phyloP scores from a whole-genome alignment of 1,139 yeast species.

The Geotrichum citri-aurantii region DNA sequence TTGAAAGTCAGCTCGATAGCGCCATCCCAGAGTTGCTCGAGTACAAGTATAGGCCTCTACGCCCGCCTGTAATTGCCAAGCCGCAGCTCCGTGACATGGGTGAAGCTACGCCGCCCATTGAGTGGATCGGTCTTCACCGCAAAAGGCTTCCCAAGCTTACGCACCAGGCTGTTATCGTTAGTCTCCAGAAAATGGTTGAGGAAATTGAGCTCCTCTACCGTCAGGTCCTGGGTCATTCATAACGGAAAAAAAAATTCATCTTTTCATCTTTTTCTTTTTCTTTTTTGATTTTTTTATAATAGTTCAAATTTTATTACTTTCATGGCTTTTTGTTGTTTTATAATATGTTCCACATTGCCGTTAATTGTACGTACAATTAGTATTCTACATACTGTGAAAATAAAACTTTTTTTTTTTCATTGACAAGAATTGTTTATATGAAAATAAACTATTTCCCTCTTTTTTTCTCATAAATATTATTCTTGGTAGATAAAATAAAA shows the following conservation, averaged over 20 bases:
- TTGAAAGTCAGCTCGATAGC: slow-evolving; percentile 16
- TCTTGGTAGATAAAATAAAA: too few species aligned
- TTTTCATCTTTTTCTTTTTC: neutral
- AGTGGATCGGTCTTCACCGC: slow-evolving; percentile 94
- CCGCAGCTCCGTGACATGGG: slow-evolving; percentile 90
- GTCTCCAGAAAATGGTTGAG: slow-evolving; percentile 65
- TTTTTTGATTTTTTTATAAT: neutral
- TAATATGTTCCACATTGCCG: too few species aligned
- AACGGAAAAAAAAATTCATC: neutral
- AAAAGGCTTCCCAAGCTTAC: slow-evolving; percentile 78
- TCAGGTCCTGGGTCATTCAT: slow-evolving; percentile 27
- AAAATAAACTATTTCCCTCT: too few species aligned
- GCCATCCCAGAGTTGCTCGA: slow-evolving; percentile 27
- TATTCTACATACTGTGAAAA: too few species aligned
- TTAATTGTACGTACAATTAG: too few species aligned
- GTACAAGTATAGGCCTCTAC: slow-evolving; percentile 55
- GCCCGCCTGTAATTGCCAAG: slow-evolving; percentile 76
- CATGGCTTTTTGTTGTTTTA: too few species aligned
- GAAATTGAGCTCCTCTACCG: slow-evolving; percentile 42
- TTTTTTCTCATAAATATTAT: too few species aligned
- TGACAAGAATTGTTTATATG: too few species aligned
- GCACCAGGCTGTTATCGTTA: slow-evolving; percentile 70
- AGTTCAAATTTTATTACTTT: neutral
- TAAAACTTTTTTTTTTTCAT: too few species aligned
- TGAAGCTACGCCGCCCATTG: slow-evolving; percentile 95